Evolutionary conservation across 1,284 basidiomycete species (phyloP), one percentile per base, ranked within the genome.

Genomic region (Microbotryomycetes sp.): DNA sequence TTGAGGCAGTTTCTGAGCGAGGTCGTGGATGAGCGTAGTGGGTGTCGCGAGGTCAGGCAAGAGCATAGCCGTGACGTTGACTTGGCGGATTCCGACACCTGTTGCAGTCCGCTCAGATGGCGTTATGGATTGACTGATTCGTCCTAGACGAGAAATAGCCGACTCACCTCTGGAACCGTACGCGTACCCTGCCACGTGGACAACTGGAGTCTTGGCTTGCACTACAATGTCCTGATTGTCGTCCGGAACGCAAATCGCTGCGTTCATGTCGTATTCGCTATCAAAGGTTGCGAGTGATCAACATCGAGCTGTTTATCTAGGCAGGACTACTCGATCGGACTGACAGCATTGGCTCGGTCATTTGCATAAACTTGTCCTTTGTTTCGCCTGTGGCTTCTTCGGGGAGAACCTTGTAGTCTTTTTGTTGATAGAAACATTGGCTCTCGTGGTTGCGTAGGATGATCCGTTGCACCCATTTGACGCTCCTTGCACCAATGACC

Each of bases 401-500:
- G 11, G 69, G 69, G 2, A 70, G 28, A 21, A 67, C 52, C 48
- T 70, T 70, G 61, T 70, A 70, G 28, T 68, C 65, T 11, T 54
- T 45, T 28, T 52, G 49, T 56, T 61, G 60, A 49, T 68, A 67
- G 51, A 70, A 68, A 41, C 57, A 55, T 5, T 62, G 52, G 57
- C 60, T 61, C 53, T 65, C 62, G 28, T 50, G 24, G 9, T 64
- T 35, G 5, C 59, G 31, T 15, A 64, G 24, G 24, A 64, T 21
- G 72, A 83, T 80, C 58, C 75, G 75, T 62, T 81, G 80, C 16
- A 83, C 74, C 82, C 82, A 83, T 65, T 83, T 84, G 68, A 78
- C 76, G 60, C 79, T 81, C 48, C 82, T 72, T 3, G 82, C 82
- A 26, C 82, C 82, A 48, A 83, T 83, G 67, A 81, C 79, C n/a